Evolutionary conservation across 139 green algal species (phyloP).

Genomic region (Dunaliella primolecta): DNA sequence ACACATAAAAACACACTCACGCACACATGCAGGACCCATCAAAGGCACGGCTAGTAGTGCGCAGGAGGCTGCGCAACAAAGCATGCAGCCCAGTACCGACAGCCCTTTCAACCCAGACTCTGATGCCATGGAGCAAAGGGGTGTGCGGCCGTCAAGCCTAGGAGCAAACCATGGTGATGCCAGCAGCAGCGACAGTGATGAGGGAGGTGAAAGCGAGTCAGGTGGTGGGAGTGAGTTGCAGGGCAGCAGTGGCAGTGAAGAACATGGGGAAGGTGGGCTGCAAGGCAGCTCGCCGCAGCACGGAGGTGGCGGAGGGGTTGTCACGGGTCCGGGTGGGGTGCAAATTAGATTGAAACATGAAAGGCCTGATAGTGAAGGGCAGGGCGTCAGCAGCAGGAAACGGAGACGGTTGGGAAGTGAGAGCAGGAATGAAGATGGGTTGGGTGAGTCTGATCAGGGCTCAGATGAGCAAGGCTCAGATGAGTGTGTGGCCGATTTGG

Average conservation of each 20-base stretch:
- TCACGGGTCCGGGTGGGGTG: not conserved
- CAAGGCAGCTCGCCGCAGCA: not conserved
- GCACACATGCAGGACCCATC: not conserved
- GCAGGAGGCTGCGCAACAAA: not conserved
- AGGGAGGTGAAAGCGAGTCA: not conserved
- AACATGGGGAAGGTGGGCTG: too few relatives aligned
- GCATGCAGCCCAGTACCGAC: not conserved
- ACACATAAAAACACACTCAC: too few relatives aligned
- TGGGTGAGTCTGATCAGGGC: not conserved
- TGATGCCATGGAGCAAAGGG: too few relatives aligned
- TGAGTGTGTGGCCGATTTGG: not conserved
- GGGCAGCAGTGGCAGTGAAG: not conserved
- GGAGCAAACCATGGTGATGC: too few relatives aligned
- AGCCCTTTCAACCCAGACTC: too few relatives aligned
- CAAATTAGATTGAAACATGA: not conserved
- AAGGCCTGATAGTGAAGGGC: too few relatives aligned
- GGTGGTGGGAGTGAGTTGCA: not conserved
- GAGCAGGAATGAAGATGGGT: not conserved
- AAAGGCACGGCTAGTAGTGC: not conserved
- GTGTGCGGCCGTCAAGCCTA: too few relatives aligned
- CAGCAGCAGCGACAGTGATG: slow-evolving; percentile 2
- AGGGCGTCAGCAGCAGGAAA: too few relatives aligned
- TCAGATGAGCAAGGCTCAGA: slow-evolving; percentile 8
- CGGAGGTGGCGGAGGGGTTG: too few relatives aligned
- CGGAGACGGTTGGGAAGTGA: not conserved